These are phyloP conservation scores for Rhizopogon roseolus DNA, from an alignment of 768 basidiomycete species.

Conservation along the genomic window DNA sequence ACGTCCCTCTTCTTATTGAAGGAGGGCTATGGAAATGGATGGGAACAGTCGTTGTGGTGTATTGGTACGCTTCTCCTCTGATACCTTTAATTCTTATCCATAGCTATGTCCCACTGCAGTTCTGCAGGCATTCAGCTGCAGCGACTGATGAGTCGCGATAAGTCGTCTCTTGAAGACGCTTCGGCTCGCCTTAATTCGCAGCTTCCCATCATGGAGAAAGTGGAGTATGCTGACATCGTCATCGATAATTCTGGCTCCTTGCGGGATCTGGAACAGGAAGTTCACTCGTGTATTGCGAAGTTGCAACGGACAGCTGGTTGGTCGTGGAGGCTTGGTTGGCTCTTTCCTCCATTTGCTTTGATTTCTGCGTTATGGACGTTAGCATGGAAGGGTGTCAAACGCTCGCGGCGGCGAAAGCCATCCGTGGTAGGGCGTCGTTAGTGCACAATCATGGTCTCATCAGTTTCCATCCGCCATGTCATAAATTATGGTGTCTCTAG, in stretches of 20 bases:
- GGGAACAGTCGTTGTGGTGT: conserved; percentile 82
- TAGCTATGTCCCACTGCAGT: conserved; percentile 32
- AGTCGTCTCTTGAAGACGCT: conserved; percentile 62
- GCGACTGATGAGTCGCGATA: conserved; percentile 75
- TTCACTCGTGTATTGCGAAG: conserved; percentile 34
- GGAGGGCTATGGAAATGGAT: conserved; percentile 81
- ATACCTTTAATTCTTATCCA: not conserved
- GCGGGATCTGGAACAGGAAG: conserved; percentile 55
- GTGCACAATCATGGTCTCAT: not conserved
- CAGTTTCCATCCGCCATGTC: not conserved
- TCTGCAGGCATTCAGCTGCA: conserved; percentile 80
- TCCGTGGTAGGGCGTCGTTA: not conserved
- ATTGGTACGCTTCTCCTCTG: conserved; percentile 57
- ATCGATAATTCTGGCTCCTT: conserved; percentile 84
- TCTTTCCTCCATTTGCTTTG: conserved; percentile 51
- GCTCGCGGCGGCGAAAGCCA: not conserved
- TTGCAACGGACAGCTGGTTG: conserved; percentile 47
- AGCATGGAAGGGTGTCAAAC: conserved; percentile 23
- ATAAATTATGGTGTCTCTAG: not conserved
- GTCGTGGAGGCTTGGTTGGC: conserved; percentile 60
- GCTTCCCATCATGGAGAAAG: conserved; percentile 72
- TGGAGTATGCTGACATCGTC: conserved; percentile 79
- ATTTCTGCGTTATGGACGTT: conserved; percentile 40
- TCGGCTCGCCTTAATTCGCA: conserved; percentile 74
- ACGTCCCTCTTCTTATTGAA: conserved; percentile 91